Evolutionary conservation across 495 filamentous ascomycete species (phyloP), one percentile per base, ranked within the genome.

Genomic region (Xylaria acuta): DNA sequence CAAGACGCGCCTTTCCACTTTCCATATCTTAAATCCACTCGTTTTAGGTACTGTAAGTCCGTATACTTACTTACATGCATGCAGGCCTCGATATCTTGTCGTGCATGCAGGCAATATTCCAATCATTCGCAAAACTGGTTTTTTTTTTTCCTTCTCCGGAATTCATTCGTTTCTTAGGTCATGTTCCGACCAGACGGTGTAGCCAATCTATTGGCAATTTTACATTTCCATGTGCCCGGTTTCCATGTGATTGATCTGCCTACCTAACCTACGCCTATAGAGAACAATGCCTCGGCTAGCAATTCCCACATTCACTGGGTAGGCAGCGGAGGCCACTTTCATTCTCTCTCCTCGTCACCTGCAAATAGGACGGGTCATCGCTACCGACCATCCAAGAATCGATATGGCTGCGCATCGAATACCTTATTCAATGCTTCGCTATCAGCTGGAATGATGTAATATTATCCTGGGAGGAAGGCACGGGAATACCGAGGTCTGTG

Each of bases 1-100:
- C 65, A 67, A 67, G 65, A 56, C 65, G 5, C 18, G 11, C n/a
- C 11, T 56, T 67, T 54, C 34, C n/a, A 41, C 30, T 67, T 56
- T 56, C 22, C 8, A 22, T n/a, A 53, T 58, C 16, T 49, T 25
- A n/a, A n/a, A 54, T 69, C 62, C 43, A 54, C 67, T 69, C 36
- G n/a, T n/a, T n/a, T n/a, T n/a, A n/a, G n/a, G n/a, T n/a, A n/a
- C n/a, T n/a, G n/a, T n/a, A n/a, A n/a, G n/a, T n/a, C n/a, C n/a
- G n/a, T n/a, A n/a, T n/a, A n/a, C n/a, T n/a, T n/a, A n/a, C n/a
- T n/a, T n/a, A n/a, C n/a, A n/a, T n/a, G n/a, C n/a, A n/a, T n/a
- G n/a, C n/a, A n/a, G n/a, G n/a, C n/a, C 11, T 11, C 8, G 4
- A 60, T 30, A 56, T 18, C 14, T 32, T 32, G 0, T n/a, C n/a